Percentiles rank a stretch among this genome's conserved stretches.
These are phyloP conservation scores for Mucor plumbeus DNA, from an alignment of 371 early-diverging fungal species.

Conservation along the genomic window DNA sequence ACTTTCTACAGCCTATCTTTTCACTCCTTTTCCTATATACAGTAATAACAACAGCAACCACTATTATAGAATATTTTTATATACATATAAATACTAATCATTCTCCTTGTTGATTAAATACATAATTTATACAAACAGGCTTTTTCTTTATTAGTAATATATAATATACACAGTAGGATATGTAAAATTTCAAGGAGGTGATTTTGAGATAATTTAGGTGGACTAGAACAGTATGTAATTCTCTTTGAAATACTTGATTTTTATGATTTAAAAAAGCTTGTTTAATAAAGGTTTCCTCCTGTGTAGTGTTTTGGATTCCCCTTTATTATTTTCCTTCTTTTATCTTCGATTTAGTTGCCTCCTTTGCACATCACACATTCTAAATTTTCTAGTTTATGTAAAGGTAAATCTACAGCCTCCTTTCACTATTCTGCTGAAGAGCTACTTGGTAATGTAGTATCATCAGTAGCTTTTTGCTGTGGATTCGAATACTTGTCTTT, in stretches of 20 bases:
- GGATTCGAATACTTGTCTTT: slow-evolving; percentile 44
- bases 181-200: background rate
- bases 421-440: background rate
- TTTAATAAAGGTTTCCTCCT: background rate
- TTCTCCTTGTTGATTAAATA: background rate
- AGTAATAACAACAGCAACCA: too few species aligned
- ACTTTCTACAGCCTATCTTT: background rate
- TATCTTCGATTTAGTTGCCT: background rate
- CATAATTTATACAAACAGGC: background rate
- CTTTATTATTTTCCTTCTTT: slow-evolving; percentile 5
- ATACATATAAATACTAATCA: background rate
- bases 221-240: background rate
- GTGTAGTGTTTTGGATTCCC: background rate
- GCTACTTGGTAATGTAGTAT: background rate
- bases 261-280: background rate
- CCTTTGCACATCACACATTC: background rate
- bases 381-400: background rate
- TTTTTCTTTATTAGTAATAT: background rate
- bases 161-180: too few species aligned
- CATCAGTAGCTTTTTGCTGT: slow-evolving; percentile 1
- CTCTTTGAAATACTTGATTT: background rate
- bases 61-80: background rate
- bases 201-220: too few species aligned
- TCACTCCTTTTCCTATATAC: too few species aligned
- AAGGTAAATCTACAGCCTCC: background rate